Evolutionary conservation across 352 stramenopile genomes (phyloP), one percentile per base, ranked within the genome.

Genomic region (Phytopythium cucurbitacearum): DNA sequence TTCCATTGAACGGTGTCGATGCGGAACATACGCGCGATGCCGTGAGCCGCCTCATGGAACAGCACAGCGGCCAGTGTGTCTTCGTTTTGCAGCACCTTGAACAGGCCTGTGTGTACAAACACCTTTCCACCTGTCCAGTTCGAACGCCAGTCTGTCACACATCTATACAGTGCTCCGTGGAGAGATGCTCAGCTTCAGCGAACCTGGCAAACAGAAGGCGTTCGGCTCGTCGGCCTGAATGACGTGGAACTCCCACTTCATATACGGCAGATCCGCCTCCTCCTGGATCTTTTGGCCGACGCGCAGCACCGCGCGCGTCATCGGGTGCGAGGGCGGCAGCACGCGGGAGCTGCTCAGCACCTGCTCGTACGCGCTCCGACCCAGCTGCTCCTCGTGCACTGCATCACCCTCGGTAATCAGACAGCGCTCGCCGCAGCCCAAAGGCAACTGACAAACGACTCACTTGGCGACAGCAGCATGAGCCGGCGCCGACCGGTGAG

Each of bases 181-280:
- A 28, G 11, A 50, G 15, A 11, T 7, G 15, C 45, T 11, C 13
- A 7, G 16, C 10, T 8, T 3, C 16, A 46, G 3, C 53, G 0
- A 9, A 37, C 79, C 80, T 36, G 80, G 76, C 15, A 90, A 59
- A 43, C 80, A 90, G 48, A 90, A 90, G 38, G 80, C 80, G 48
- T 90, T 90, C 4, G 80, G 76, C 54, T 87, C 76, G 37, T 72
- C 69, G 12, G 74, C 69, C 35, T 85, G 68, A 32, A 90, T 76
- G 42, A 88, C 76, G 43, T 85, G 73, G 48, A 90, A 90, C 49
- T 71, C 66, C 80, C 80, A 91, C 51, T 85, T 82, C 65, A 91
- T 85, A 52, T 62, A 67, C 28, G 68, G 55, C 8, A 65, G 65
- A 13, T 71, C 54, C 12, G 77, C 60, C 49, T 81, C 63, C 42